A percentile compares a stretch with the other conserved stretches of the same genome.
phyloP scores from a whole-genome alignment of 768 basidiomycete species.

The Ramaria sp. region DNA sequence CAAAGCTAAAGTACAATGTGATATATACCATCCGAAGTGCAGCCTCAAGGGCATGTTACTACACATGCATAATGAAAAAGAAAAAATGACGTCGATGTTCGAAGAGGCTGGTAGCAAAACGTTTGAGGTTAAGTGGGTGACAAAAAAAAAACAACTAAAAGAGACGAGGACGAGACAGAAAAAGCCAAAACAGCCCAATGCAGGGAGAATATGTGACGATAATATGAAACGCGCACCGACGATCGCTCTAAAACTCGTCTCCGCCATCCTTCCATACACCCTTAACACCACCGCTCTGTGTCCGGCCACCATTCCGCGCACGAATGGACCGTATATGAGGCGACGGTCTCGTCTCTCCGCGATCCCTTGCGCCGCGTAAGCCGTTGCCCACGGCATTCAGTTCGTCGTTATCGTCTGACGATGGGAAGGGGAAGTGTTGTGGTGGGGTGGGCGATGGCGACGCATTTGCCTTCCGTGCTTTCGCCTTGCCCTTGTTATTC shows the following conservation, averaged over 20 bases:
- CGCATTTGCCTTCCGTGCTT: not conserved
- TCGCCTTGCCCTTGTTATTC: conserved; percentile 4
- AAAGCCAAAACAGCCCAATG: not conserved
- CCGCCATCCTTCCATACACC: conserved; percentile 31
- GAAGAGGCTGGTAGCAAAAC: not conserved
- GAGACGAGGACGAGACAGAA: not conserved
- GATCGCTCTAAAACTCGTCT: not conserved
- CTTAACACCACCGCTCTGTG: conserved; percentile 79
- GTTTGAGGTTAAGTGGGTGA: not conserved
- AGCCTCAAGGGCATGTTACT: not conserved
- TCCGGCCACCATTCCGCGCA: conserved; percentile 71
- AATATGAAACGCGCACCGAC: not conserved
- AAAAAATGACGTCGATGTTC: not conserved
- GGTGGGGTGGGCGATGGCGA: conserved; percentile 18
- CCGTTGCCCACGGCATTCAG: not conserved
- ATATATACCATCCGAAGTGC: not conserved
- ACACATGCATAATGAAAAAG: conserved; percentile 3
- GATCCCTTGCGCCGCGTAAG: conserved; percentile 5
- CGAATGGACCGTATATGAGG: conserved; percentile 63
- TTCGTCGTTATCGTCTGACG: conserved; percentile 14
- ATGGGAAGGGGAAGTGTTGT: conserved; percentile 57
- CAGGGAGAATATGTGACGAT: not conserved
- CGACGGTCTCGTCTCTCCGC: conserved; percentile 14
- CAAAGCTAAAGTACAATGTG: no score
- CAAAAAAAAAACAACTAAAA: not conserved